These are phyloP conservation scores for Choiromyces venosus DNA, from an alignment of 495 filamentous ascomycete species.

Conservation along the genomic window DNA sequence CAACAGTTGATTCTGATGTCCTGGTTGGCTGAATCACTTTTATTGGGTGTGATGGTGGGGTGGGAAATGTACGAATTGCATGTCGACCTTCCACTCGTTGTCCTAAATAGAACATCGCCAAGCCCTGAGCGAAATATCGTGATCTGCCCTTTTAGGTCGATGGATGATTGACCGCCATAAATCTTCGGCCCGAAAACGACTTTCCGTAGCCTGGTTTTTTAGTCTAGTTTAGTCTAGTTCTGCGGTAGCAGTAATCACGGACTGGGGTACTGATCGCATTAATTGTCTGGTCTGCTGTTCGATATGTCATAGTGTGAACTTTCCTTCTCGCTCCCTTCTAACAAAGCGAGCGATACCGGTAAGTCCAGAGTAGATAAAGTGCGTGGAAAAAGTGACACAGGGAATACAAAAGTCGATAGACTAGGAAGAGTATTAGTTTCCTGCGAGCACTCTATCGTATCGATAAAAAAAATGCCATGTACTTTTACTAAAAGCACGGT, in stretches of 20 bases:
- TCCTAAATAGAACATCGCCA: background rate
- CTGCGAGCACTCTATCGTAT: background rate
- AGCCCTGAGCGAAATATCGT: background rate
- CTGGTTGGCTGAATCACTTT: background rate
- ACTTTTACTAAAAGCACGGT: background rate
- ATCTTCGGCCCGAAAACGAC: background rate
- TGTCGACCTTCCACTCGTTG: background rate
- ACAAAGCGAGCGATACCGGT: background rate
- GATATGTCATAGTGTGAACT: background rate
- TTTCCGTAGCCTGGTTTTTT: background rate
- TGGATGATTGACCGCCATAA: background rate
- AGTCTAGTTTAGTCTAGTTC: background rate
- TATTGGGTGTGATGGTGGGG: background rate
- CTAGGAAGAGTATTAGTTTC: background rate
- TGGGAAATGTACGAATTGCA: conserved; percentile 1
- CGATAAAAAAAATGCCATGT: background rate
- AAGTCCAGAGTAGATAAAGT: background rate
- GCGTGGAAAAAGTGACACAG: background rate
- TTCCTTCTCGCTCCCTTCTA: background rate
- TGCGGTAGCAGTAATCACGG: background rate
- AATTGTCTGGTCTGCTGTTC: background rate
- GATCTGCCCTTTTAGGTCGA: background rate
- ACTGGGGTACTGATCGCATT: background rate
- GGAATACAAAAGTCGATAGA: background rate
- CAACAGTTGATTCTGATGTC: background rate